Evolutionary conservation across 2,329 filamentous ascomycete species (phyloP).

Genomic region (Fusarium avenaceum): DNA sequence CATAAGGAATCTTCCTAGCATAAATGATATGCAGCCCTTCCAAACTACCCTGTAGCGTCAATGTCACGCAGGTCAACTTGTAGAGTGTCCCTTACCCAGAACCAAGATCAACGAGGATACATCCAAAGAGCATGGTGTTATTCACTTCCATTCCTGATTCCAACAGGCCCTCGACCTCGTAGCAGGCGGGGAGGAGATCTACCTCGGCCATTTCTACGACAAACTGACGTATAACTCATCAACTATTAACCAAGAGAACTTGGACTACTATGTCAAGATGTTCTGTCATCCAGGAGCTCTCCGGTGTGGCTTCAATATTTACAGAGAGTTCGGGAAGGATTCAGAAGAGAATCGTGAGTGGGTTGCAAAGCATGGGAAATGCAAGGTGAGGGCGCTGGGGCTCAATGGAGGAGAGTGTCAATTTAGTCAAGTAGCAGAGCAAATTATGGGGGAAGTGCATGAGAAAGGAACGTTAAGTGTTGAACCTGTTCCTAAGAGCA

Average conservation of each 20-base stretch:
- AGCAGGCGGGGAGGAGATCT: constrained; percentile 20
- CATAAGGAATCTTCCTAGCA: too few relatives aligned
- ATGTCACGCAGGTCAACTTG: too few relatives aligned
- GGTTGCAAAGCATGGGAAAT: constrained; percentile 28
- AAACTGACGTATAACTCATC: constrained; percentile 24
- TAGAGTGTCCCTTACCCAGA: constrained; percentile 23
- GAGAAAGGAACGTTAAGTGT: constrained; percentile 17
- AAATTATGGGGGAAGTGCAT: constrained; percentile 27
- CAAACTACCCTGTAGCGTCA: too few relatives aligned
- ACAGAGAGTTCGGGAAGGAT: constrained; percentile 15
- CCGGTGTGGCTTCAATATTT: constrained; percentile 11
- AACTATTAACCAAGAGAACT: constrained; percentile 13
- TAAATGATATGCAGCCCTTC: too few relatives aligned
- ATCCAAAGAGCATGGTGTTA: constrained; percentile 11
- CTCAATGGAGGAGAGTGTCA: constrained; percentile 16
- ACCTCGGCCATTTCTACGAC: constrained; percentile 29
- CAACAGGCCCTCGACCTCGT: constrained; percentile 23
- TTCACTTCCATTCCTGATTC: constrained; percentile 23
- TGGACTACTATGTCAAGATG: constrained; percentile 11
- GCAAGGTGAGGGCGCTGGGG: constrained; percentile 17
- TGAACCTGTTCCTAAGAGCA: constrained; percentile 17
- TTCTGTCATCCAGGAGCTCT: constrained; percentile 10
- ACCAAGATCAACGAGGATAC: constrained; percentile 9
- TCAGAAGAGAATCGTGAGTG: constrained; percentile 31
- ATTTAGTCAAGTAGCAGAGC: constrained; percentile 24